These are phyloP conservation scores for Aspergillus brunneoviolaceus DNA, from an alignment of 2,329 filamentous ascomycete species.

Conservation along the genomic window DNA sequence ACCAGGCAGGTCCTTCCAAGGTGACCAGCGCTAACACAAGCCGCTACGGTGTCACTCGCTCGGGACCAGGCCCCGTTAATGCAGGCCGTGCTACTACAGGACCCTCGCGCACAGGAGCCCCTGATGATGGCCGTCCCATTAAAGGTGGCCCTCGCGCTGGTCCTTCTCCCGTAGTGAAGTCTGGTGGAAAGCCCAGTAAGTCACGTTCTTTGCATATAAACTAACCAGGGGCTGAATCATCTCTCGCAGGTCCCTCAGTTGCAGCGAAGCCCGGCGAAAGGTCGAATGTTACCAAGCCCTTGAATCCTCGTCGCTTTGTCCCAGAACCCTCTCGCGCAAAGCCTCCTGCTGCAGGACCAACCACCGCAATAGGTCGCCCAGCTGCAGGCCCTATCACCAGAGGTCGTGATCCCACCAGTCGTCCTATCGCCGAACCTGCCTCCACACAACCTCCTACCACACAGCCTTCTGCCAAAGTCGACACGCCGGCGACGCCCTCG, in stretches of 20 bases:
- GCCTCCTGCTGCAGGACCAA: no score
- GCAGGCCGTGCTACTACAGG: not conserved
- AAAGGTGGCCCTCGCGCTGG: not conserved
- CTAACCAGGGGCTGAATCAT: no score
- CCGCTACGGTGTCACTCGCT: not conserved
- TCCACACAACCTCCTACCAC: not conserved
- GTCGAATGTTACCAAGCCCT: no score
- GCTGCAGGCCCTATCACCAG: not conserved
- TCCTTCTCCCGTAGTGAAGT: not conserved
- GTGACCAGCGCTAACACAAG: not conserved
- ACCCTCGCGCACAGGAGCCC: not conserved
- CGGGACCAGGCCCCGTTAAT: not conserved
- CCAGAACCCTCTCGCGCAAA: no score
- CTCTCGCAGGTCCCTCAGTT: not conserved
- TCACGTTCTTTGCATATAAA: not conserved
- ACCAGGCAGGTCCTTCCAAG: not conserved
- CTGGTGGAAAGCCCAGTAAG: not conserved
- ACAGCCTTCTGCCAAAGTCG: not conserved
- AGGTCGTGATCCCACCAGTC: not conserved
- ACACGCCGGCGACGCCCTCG: not conserved
- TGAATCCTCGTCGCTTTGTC: no score
- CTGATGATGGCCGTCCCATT: not conserved
- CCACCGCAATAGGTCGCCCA: no score
- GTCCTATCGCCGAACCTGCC: not conserved
- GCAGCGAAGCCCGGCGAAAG: not conserved